These are phyloP conservation scores for Aspergillus costaricaensis DNA, from an alignment of 2,329 filamentous ascomycete species.

Conservation along the genomic window DNA sequence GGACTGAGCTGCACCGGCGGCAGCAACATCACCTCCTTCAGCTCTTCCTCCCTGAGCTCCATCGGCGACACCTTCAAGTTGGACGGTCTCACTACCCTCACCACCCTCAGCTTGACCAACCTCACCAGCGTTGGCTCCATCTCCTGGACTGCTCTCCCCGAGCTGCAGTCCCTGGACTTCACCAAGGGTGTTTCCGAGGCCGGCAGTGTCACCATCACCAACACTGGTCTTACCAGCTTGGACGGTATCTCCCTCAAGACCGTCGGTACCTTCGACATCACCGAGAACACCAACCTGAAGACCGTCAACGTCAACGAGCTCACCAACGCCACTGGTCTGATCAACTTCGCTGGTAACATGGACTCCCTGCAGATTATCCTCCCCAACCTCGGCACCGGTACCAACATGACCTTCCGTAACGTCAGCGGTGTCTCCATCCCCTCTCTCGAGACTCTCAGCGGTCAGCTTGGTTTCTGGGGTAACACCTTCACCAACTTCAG, in stretches of 20 bases:
- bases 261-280: constrained; percentile 75
- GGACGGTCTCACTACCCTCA: constrained; percentile 67
- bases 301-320: constrained; percentile 73
- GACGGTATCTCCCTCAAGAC: constrained; percentile 76
- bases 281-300: constrained; percentile 84
- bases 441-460: constrained; percentile 70
- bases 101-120: constrained; percentile 64
- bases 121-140: constrained; percentile 69
- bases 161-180: constrained; percentile 62
- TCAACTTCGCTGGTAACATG: constrained; percentile 81
- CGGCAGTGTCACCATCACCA: constrained; percentile 70
- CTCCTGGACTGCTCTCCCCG: constrained; percentile 70
- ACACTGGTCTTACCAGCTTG: constrained; percentile 79
- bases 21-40: constrained; percentile 65
- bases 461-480: constrained; percentile 80
- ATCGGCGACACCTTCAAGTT: constrained; percentile 74
- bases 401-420: constrained; percentile 81
- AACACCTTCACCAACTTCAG: constrained; percentile 57
- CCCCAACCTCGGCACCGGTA: constrained; percentile 74
- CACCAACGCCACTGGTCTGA: constrained; percentile 68
- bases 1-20: constrained; percentile 55
- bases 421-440: constrained; percentile 73
- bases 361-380: constrained; percentile 70
- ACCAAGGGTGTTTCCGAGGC: constrained; percentile 67
- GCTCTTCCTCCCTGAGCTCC: constrained; percentile 60